These are phyloP conservation scores for Pachysandra terminalis DNA, from an alignment of 164 flowering plant species.

Conservation along the genomic window DNA sequence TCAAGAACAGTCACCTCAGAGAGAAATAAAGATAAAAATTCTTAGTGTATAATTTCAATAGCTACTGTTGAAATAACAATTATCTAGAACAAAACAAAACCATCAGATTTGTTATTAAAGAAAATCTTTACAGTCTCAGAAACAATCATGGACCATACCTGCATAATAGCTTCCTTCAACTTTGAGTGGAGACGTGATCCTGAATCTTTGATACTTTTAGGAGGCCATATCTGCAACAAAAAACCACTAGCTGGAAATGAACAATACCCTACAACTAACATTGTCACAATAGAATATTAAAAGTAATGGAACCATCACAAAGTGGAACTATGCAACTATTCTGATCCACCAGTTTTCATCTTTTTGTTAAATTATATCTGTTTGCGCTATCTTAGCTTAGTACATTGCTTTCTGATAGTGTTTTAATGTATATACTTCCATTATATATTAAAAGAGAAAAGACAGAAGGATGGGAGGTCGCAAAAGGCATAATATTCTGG, in stretches of 20 bases:
- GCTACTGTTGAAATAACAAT: not conserved
- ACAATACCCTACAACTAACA: not conserved
- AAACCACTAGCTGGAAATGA: conserved; percentile 8
- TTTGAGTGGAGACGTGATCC: conserved; percentile 85
- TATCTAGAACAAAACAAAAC: not conserved
- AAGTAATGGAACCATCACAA: not conserved
- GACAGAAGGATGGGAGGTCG: not conserved
- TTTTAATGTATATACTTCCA: too few relatives aligned
- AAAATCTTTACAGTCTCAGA: not conserved
- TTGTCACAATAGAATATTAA: not conserved
- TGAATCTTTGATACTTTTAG: conserved; percentile 90
- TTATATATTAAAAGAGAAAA: not conserved
- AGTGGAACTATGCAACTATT: not conserved
- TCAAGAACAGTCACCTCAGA: too few relatives aligned
- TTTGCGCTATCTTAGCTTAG: too few relatives aligned
- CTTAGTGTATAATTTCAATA: too few relatives aligned
- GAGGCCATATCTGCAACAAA: conserved; percentile 95
- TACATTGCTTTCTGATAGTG: too few relatives aligned
- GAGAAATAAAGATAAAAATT: too few relatives aligned
- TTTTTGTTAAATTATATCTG: too few relatives aligned
- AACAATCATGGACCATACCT: conserved; percentile 37
- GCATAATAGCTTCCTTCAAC: conserved; percentile 84
- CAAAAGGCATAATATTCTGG: not conserved
- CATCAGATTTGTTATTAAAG: not conserved
- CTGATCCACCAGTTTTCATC: too few relatives aligned